Percentiles rank a stretch among this genome's conserved stretches.
These are phyloP conservation scores for Aspergillus brasiliensis DNA, from an alignment of 2,329 filamentous ascomycete species.

Conservation along the genomic window DNA sequence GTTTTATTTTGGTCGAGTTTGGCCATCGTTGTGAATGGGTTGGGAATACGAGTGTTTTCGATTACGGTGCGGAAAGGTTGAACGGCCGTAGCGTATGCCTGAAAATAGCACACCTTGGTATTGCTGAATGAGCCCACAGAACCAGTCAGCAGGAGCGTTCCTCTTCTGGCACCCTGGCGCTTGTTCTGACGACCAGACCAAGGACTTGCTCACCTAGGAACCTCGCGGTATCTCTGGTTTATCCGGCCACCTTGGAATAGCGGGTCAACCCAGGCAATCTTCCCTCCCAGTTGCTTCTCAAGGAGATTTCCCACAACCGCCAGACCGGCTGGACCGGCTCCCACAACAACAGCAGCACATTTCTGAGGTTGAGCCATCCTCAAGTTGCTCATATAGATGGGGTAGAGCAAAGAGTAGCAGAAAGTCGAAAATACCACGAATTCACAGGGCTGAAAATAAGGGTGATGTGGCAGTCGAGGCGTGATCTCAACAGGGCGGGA, in stretches of 20 bases:
- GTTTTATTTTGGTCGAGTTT: slow-evolving; percentile 59
- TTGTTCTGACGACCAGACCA: slow-evolving; percentile 1
- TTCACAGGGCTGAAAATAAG: neutral
- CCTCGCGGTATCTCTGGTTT: slow-evolving; percentile 60
- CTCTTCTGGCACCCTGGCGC: slow-evolving; percentile 4
- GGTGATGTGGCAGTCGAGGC: neutral
- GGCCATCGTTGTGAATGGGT: slow-evolving; percentile 57
- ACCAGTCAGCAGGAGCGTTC: slow-evolving; percentile 19
- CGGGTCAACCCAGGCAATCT: slow-evolving; percentile 63
- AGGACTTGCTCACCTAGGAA: slow-evolving; percentile 51
- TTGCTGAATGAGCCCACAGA: slow-evolving; percentile 47
- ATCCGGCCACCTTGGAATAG: slow-evolving; percentile 57
- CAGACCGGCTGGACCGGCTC: slow-evolving; percentile 61
- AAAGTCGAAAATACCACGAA: neutral
- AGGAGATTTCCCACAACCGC: slow-evolving; percentile 64
- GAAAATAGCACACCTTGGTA: slow-evolving; percentile 63
- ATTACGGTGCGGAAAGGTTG: slow-evolving; percentile 57
- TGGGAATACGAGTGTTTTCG: slow-evolving; percentile 51
- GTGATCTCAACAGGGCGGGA: neutral
- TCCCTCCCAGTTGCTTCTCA: slow-evolving; percentile 52
- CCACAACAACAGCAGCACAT: slow-evolving; percentile 60
- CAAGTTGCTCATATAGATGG: slow-evolving; percentile 3
- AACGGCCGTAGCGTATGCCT: slow-evolving; percentile 58
- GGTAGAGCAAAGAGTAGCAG: neutral
- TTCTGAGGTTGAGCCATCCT: slow-evolving; percentile 32